Conservation (phyloP, 768 basidiomycete genomes). For the Tylopilus subfusipes region DNA sequence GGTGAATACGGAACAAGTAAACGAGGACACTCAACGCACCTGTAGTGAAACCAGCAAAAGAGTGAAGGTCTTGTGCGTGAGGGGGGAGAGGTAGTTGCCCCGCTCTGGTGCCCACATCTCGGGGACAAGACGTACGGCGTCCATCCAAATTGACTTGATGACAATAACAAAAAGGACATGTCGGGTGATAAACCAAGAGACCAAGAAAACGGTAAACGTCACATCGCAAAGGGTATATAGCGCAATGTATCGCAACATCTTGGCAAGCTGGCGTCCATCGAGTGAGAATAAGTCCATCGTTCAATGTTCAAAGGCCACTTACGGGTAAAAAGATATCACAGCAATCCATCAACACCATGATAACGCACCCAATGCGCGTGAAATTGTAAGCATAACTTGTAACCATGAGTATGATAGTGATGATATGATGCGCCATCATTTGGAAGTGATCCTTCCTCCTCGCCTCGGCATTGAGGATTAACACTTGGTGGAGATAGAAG, state of each 20-base stretch:
- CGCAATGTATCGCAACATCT: constrained; percentile 88
- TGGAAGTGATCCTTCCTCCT: constrained; percentile 89
- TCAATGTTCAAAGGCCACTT: constrained; percentile 30
- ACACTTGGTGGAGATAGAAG: constrained; percentile 88
- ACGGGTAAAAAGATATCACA: constrained; percentile 92
- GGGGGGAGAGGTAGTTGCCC: constrained; percentile 54
- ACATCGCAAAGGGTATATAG: constrained; percentile 64
- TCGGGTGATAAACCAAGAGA: constrained; percentile 89
- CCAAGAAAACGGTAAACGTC: constrained; percentile 76
- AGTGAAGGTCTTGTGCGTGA: constrained; percentile 47
- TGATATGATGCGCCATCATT: constrained; percentile 95
- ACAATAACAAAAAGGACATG: constrained; percentile 77
- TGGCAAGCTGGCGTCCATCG: constrained; percentile 62
- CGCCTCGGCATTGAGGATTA: constrained; percentile 91
- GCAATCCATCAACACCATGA: constrained; percentile 92
- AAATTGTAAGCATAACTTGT: constrained; percentile 78
- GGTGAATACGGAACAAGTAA: constrained; percentile 5
- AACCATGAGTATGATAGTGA: constrained; percentile 77
- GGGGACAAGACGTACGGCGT: constrained; percentile 44
- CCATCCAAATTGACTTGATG: constrained; percentile 57
- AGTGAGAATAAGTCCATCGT: background rate
- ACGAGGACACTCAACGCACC: constrained; percentile 35
- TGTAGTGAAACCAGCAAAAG: constrained; percentile 57
- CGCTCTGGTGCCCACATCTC: constrained; percentile 57
- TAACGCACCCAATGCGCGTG: constrained; percentile 84